A percentile compares a stretch with the other conserved stretches of the same genome.
phyloP scores from a whole-genome alignment of 495 filamentous ascomycete genomes.

The Pseudotulostoma volvatum region DNA sequence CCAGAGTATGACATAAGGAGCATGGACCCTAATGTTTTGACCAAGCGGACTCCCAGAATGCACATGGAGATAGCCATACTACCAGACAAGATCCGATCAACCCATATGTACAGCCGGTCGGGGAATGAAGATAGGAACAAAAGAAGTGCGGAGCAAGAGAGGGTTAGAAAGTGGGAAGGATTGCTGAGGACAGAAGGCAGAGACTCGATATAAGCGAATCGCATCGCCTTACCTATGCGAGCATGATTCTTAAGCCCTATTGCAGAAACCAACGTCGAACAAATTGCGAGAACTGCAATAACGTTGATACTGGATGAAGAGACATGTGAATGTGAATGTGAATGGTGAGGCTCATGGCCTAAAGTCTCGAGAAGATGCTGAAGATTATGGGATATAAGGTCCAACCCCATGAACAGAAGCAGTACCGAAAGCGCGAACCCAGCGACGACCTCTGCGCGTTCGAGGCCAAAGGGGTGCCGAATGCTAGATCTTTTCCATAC shows the following conservation, averaged over 20 bases:
- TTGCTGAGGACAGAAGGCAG: conserved; percentile 73
- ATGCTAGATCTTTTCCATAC: conserved; percentile 91
- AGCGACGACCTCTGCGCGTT: conserved; percentile 81
- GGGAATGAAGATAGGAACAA: conserved; percentile 71
- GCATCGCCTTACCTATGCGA: conserved; percentile 71
- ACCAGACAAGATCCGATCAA: conserved; percentile 67
- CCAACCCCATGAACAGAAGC: conserved; percentile 89
- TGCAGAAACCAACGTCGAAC: conserved; percentile 72
- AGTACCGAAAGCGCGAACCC: conserved; percentile 96
- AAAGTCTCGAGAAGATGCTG: conserved; percentile 64
- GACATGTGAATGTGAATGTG: conserved; percentile 49
- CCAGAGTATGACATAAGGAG: conserved; percentile 79
- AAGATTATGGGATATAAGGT: conserved; percentile 80
- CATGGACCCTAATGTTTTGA: conserved; percentile 76
- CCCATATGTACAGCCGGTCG: conserved; percentile 53
- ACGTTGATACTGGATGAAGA: conserved; percentile 61
- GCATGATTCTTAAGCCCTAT: conserved; percentile 81
- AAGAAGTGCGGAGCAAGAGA: conserved; percentile 66
- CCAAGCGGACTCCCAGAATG: conserved; percentile 61
- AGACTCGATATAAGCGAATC: conserved; percentile 67
- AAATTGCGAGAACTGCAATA: conserved; percentile 73
- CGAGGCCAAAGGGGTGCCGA: conserved; percentile 83
- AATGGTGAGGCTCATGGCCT: conserved; percentile 51
- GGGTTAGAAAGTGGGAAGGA: conserved; percentile 83
- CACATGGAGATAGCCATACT: conserved; percentile 79